Percentiles rank a stretch among this genome's conserved stretches.
Conservation (phyloP, 164 flowering plant species). For the Vitis vinifera region ASM3070453v1 NC_081813.1:14072501-14073000, state of each 20-base stretch:
- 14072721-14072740: conserved; percentile 90
- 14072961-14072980: not conserved
- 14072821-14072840: not conserved
- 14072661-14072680: conserved; percentile 98
- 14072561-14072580: not conserved
- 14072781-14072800: too few species aligned
- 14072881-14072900: not conserved
- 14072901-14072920: too few species aligned
- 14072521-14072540: conserved; percentile 55
- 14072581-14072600: not conserved
- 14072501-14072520: conserved; percentile 93
- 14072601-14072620: not conserved
- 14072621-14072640: conserved; percentile 10
- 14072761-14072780: conserved; percentile 52
- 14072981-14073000: not conserved
- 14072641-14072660: conserved; percentile 88
- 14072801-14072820: not conserved
- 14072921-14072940: too few species aligned
- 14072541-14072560: conserved; percentile 9
- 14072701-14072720: conserved; percentile 99
- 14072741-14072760: conserved; percentile 84
- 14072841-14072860: not conserved
- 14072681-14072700: conserved; percentile 99
- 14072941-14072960: not conserved
- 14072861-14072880: not conserved